Conservation (phyloP, 345 rosid genomes). For the Pelargonium nanum region DNA sequence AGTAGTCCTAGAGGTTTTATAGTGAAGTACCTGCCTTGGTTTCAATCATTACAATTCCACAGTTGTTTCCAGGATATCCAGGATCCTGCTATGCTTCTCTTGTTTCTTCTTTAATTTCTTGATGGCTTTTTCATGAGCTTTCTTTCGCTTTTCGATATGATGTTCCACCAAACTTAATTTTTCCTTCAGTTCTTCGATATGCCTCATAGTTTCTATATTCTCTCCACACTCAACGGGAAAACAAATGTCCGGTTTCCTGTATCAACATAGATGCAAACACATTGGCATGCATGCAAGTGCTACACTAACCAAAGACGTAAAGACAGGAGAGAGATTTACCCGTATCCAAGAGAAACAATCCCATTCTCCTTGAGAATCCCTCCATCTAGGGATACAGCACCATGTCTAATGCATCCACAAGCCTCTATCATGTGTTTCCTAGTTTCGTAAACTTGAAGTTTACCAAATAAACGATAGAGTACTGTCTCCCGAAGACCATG, state of each 20-base stretch:
- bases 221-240: slow-evolving; percentile 21
- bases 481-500: slow-evolving; percentile 52
- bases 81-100: not conserved
- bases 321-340: slow-evolving; percentile 21
- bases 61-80: too few relatives aligned
- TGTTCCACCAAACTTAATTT: not conserved
- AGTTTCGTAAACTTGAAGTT: slow-evolving; percentile 53
- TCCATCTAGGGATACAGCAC: slow-evolving; percentile 55
- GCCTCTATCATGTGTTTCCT: slow-evolving; percentile 31
- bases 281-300: not conserved
- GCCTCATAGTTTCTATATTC: not conserved
- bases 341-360: slow-evolving; percentile 25
- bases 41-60: too few relatives aligned
- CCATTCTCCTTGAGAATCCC: slow-evolving; percentile 38
- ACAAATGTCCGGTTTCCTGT: slow-evolving; percentile 31
- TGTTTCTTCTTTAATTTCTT: not conserved
- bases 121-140: not conserved
- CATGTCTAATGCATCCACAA: slow-evolving; percentile 20
- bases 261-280: not conserved
- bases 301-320: not conserved
- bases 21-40: too few relatives aligned
- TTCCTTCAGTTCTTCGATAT: slow-evolving; percentile 2
- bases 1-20: too few relatives aligned
- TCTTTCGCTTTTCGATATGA: not conserved
- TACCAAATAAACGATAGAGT: slow-evolving; percentile 33